Evolutionary conservation across 2,329 filamentous ascomycete species (phyloP).

Genomic region (Onygenales sp.): DNA sequence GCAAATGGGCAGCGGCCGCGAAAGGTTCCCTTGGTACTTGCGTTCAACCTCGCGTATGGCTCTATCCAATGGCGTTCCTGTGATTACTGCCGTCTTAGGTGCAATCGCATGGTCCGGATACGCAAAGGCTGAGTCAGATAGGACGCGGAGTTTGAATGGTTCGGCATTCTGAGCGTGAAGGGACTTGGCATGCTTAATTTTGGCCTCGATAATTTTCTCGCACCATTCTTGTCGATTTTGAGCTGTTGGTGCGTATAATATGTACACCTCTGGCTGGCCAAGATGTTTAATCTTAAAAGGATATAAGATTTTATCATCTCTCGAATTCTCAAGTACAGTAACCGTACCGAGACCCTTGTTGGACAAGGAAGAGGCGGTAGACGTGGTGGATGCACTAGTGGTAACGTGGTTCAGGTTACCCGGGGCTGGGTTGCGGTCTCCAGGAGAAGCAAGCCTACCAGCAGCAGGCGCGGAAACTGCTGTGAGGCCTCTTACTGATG

Average conservation of each 20-base stretch:
- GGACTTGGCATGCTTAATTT: conserved; percentile 83
- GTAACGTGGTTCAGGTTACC: conserved; percentile 54
- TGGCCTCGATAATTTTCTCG: conserved; percentile 85
- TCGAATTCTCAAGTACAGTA: conserved; percentile 44
- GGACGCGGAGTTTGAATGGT: conserved; percentile 82
- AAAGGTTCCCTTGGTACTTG: conserved; percentile 53
- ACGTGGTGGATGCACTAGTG: conserved; percentile 57
- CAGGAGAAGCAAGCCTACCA: conserved; percentile 35
- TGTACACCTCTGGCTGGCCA: conserved; percentile 68
- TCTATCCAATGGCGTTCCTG: conserved; percentile 82
- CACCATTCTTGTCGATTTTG: conserved; percentile 81
- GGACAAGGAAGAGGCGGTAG: conserved; percentile 28
- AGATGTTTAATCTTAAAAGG: conserved; percentile 95
- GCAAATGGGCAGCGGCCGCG: conserved; percentile 66
- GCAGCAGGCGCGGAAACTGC: conserved; percentile 28
- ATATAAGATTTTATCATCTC: conserved; percentile 76
- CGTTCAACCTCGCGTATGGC: conserved; percentile 83
- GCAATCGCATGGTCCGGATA: conserved; percentile 39
- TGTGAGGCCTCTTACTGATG: conserved; percentile 59
- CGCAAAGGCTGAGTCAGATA: conserved; percentile 79
- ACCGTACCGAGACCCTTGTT: conserved; percentile 38
- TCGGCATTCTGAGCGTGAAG: conserved; percentile 89
- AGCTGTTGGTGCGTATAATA: conserved; percentile 70
- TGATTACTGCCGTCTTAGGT: conserved; percentile 66
- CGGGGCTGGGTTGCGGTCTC: conserved; percentile 41